Conservation (phyloP, 352 stramenopile species). For the Phytophthora brassicae region DNA sequence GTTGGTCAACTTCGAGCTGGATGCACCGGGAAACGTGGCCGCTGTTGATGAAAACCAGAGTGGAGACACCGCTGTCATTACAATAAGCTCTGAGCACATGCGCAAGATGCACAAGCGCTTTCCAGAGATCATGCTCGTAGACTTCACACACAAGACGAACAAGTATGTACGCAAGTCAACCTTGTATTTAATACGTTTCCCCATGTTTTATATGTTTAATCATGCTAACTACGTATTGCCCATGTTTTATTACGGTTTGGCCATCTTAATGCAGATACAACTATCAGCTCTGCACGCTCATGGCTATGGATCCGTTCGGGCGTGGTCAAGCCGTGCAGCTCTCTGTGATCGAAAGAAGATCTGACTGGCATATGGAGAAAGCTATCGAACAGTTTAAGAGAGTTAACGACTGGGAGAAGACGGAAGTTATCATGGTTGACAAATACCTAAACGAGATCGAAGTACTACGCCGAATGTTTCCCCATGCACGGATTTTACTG, state of each 20-base stretch:
- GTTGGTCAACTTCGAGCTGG: no score
- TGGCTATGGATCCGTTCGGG: not conserved
- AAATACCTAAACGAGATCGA: not conserved
- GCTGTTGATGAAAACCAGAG: no score
- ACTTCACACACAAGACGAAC: conserved; percentile 22
- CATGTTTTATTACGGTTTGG: not conserved
- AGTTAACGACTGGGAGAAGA: not conserved
- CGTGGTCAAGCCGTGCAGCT: not conserved
- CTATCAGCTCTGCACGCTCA: not conserved
- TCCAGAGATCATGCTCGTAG: conserved; percentile 4
- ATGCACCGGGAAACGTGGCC: no score
- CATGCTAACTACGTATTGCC: not conserved
- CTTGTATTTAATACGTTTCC: not conserved
- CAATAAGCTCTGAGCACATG: conserved; percentile 5
- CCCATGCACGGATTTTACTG: not conserved
- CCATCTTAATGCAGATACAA: not conserved
- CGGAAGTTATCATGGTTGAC: not conserved
- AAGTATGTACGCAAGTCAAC: not conserved
- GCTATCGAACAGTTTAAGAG: not conserved
- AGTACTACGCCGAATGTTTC: not conserved
- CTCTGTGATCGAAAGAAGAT: not conserved
- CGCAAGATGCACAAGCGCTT: conserved; percentile 5
- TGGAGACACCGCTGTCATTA: no score
- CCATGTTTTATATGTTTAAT: conserved; percentile 2
- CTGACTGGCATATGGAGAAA: not conserved